Conservation (phyloP, 805 yeast genomes). For the Candida koratica region DNA sequence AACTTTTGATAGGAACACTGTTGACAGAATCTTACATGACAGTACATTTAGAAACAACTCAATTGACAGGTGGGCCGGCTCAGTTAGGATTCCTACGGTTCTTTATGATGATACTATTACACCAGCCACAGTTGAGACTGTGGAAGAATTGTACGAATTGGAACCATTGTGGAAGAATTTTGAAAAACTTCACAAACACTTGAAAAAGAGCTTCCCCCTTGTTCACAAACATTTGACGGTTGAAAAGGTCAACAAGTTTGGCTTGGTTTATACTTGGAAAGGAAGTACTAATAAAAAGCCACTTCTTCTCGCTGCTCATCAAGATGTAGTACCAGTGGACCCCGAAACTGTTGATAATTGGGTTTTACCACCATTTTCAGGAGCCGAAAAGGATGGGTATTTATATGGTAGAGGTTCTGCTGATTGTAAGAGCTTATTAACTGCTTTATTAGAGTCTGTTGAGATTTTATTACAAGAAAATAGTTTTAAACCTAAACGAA, state of each 20-base stretch:
- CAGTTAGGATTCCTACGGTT: conserved; percentile 32
- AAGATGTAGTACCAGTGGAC: conserved; percentile 42
- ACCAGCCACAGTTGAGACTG: conserved; percentile 22
- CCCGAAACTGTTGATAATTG: conserved; percentile 35
- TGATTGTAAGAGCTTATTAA: conserved; percentile 41
- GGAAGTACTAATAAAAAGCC: conserved; percentile 33
- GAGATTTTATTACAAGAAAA: conserved; percentile 30
- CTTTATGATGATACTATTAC: conserved; percentile 29
- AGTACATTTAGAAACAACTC: conserved; percentile 22
- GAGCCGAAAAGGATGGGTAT: conserved; percentile 29
- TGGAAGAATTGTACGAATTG: conserved; percentile 23
- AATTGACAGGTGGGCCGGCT: conserved; percentile 21
- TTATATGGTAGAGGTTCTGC: conserved; percentile 34
- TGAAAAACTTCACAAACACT: conserved; percentile 27
- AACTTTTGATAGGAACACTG: conserved; percentile 17
- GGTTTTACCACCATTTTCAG: conserved; percentile 37
- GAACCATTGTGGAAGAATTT: conserved; percentile 26
- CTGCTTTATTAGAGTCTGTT: conserved; percentile 39
- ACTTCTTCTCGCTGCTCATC: conserved; percentile 36
- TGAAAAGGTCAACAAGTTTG: conserved; percentile 33
- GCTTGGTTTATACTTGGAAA: conserved; percentile 37
- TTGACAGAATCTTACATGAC: conserved; percentile 26
- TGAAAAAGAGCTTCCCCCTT: conserved; percentile 31
- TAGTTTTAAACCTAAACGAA: conserved; percentile 39
- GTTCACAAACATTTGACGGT: conserved; percentile 31